Conservation (phyloP, 163 green algal species). For the Scenedesmus sp. region DNA sequence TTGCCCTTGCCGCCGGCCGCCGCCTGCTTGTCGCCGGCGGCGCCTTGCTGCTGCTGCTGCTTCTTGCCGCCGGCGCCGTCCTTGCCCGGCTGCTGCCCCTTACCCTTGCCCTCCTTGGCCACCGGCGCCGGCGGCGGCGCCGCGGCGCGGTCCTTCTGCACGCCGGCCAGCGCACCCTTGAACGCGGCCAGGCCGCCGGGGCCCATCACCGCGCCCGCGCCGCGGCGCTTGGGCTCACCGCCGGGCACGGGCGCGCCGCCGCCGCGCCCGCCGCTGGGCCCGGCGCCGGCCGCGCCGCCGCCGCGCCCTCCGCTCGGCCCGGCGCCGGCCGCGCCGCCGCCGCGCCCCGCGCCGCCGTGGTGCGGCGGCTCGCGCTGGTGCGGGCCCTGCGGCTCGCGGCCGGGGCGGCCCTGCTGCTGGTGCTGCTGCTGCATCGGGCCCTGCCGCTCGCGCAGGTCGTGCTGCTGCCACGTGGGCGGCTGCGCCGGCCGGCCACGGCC, state of each 20-base stretch:
- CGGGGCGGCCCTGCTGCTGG: too few species aligned
- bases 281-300: background rate
- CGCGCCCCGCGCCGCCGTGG: too few species aligned
- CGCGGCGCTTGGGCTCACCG: background rate
- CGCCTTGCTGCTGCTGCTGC: constrained; percentile 22
- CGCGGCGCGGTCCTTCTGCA: constrained; percentile 12
- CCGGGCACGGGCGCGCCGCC: background rate
- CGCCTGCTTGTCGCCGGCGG: background rate
- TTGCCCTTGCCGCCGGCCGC: background rate
- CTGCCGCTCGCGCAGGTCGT: background rate
- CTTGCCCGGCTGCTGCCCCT: background rate
- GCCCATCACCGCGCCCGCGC: constrained; percentile 1
- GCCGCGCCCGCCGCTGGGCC: background rate
- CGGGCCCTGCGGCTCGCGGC: too few species aligned
- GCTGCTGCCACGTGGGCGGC: constrained; percentile 35
- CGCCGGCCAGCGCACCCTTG: constrained; percentile 33
- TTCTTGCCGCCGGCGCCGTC: background rate
- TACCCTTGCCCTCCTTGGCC: background rate
- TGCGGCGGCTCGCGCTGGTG: too few species aligned
- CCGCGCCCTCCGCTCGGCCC: constrained; percentile 3
- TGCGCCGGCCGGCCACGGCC: background rate
- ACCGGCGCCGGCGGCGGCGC: background rate
- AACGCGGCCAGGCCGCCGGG: constrained; percentile 29
- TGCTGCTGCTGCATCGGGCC: background rate
- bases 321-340: too few species aligned